A percentile compares a stretch with the other conserved stretches of the same genome.
Evolutionary conservation across 176 grass and related monocot species (phyloP).

Genomic region (Avena sativa): DNA sequence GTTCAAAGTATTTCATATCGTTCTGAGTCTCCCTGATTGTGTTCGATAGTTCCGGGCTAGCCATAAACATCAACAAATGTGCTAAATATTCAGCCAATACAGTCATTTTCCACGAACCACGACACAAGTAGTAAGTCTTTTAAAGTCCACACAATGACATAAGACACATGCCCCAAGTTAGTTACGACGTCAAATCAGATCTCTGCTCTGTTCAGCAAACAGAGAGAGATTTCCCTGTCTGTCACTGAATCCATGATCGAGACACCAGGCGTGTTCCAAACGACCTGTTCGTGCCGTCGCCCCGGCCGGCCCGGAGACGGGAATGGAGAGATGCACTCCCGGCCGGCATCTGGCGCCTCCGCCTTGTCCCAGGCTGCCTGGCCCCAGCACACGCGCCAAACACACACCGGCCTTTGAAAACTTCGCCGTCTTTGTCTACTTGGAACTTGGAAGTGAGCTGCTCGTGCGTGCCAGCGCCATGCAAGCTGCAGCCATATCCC

Average conservation of each 20-base stretch:
- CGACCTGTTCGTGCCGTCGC: conserved; percentile 31
- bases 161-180: not conserved
- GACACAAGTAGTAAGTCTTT: not conserved
- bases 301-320: conserved; percentile 17
- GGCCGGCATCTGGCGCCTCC: conserved; percentile 44
- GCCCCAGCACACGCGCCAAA: conserved; percentile 23
- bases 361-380: not conserved
- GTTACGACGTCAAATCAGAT: not conserved
- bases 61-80: too few relatives aligned
- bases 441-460: not conserved
- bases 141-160: too few relatives aligned
- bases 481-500: conserved; percentile 30
- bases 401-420: not conserved
- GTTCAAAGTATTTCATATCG: too few relatives aligned
- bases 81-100: not conserved
- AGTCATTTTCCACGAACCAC: not conserved
- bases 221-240: too few relatives aligned
- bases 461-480: conserved; percentile 17
- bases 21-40: too few relatives aligned
- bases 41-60: too few relatives aligned
- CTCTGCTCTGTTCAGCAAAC: too few relatives aligned
- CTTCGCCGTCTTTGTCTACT: conserved; percentile 22
- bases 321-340: not conserved
- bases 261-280: not conserved
- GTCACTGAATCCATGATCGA: not conserved